Base-by-base conservation (phyloP, 805 yeast genomes). In the Saturnispora zaruensis region DNA sequence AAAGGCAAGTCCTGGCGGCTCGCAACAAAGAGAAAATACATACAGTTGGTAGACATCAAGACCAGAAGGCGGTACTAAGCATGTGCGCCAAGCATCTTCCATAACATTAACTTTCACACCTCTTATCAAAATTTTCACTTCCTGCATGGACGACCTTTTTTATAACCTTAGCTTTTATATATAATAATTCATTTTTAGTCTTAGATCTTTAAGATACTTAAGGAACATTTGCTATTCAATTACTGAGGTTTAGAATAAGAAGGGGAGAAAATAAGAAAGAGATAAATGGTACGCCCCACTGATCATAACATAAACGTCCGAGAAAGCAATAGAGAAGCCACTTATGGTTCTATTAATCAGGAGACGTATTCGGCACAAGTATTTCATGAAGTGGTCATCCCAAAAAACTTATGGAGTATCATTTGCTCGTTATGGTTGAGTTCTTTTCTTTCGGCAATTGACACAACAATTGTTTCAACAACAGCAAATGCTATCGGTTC, bases 1-100 rank as follows among this genome's bases (percentile, higher is more conserved):
- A 82, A 75, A 68, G 89, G 89, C 8, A 81, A 82, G 60, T 56
- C 61, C 14, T 76, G 79, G 63, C 70, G 89, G 58, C 68, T 63
- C 41, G 68, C 73, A 71, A 80, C 85, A 13, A 79, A 73, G 62
- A 63, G 67, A 16, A 66, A 71, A 63, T 81, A 81, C 58, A 57
- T 74, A 44, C 68, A 68, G 37, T 70, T 77, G 57, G 69, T 81
- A 40, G 76, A 76, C 23, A 26, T 45, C 30, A 50, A 46, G 25
- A 20, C 33, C 7, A 45, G 32, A 16, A 8, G 23, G 18, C 33
- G 32, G 6, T 47, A 41, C 32, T 46, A 44, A 46, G 45, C 50
- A 26, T 14, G 41, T 42, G 41, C 41, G 45, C 44, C 23, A 13
- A 23, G 8, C 13, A 18, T 38, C 14, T 14, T 23, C 4, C 23